These are phyloP conservation scores for Anthracocystis panici-leucophaei DNA, from an alignment of 1,284 basidiomycete species.

Conservation along the genomic window DNA sequence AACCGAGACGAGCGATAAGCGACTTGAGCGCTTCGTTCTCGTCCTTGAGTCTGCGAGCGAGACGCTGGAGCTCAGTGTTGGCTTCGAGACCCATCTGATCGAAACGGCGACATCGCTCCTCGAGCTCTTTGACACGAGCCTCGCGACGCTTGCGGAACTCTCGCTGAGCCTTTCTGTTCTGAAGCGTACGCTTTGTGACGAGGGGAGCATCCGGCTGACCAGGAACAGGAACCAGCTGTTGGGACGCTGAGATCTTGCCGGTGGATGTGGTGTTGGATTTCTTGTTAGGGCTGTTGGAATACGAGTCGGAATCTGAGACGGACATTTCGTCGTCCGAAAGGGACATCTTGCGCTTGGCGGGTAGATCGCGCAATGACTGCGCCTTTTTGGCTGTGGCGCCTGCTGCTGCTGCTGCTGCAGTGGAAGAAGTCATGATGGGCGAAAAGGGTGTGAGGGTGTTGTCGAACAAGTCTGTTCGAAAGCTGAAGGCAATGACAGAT, in stretches of 20 bases:
- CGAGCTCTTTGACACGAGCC: constrained; percentile 61
- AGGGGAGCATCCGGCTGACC: constrained; percentile 51
- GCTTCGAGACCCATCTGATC: constrained; percentile 66
- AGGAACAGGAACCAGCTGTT: constrained; percentile 53
- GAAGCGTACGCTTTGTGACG: constrained; percentile 62
- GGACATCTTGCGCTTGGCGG: constrained; percentile 39
- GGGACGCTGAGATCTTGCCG: constrained; percentile 41
- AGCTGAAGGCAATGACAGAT: not conserved
- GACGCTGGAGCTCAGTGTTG: constrained; percentile 61
- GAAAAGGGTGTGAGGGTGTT: not conserved
- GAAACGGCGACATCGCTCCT: constrained; percentile 62
- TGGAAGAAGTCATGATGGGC: constrained; percentile 19
- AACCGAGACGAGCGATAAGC: constrained; percentile 60
- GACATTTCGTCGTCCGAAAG: constrained; percentile 21
- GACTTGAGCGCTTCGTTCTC: constrained; percentile 64
- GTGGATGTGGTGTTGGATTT: constrained; percentile 20
- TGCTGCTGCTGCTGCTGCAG: constrained; percentile 5
- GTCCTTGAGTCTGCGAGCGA: constrained; percentile 59
- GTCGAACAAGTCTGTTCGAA: not conserved
- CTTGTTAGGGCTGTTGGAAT: constrained; percentile 17
- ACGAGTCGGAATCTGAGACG: constrained; percentile 36
- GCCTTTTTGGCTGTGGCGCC: constrained; percentile 23
- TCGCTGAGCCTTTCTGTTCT: constrained; percentile 64
- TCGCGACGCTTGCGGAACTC: constrained; percentile 66
- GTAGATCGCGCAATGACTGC: constrained; percentile 7